A percentile compares a stretch with the other conserved stretches of the same genome.
phyloP scores from a whole-genome alignment of 805 yeast genomes.

The Candida rishiriensis region DNA sequence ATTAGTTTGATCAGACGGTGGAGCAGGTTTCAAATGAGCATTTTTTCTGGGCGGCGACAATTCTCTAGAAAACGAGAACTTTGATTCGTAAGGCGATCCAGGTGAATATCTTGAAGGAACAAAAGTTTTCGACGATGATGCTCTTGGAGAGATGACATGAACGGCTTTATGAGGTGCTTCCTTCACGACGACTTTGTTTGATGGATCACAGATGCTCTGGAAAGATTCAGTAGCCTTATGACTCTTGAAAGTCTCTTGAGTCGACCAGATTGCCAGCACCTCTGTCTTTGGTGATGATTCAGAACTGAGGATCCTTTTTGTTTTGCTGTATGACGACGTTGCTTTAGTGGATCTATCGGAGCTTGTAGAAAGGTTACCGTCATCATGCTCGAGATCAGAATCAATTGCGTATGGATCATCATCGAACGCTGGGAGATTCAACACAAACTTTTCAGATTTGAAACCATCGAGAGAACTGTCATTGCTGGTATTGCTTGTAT shows the following conservation, averaged over 20 bases:
- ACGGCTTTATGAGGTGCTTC: slow-evolving; percentile 20
- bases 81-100: slow-evolving; percentile 1
- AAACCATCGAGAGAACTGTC: slow-evolving; percentile 22
- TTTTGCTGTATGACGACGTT: slow-evolving; percentile 1
- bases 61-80: not conserved
- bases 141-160: slow-evolving; percentile 13
- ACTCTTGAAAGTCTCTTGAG: slow-evolving; percentile 24
- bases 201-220: slow-evolving; percentile 27
- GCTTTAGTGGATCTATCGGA: not conserved
- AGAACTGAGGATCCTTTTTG: slow-evolving; percentile 16
- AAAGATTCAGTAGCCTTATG: slow-evolving; percentile 16
- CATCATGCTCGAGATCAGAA: slow-evolving; percentile 29
- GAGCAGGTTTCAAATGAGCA: not conserved
- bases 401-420: slow-evolving; percentile 37
- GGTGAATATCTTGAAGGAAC: slow-evolving; percentile 3
- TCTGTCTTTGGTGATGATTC: slow-evolving; percentile 27
- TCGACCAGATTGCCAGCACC: slow-evolving; percentile 31
- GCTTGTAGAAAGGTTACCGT: slow-evolving; percentile 28
- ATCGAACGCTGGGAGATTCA: slow-evolving; percentile 36
- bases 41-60: not conserved
- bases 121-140: slow-evolving; percentile 1
- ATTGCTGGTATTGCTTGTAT: not conserved
- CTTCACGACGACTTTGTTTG: slow-evolving; percentile 14
- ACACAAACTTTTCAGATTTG: slow-evolving; percentile 19
- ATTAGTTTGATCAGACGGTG: too few species aligned